These are phyloP conservation scores for Nymphaea colorata DNA, from an alignment of 164 flowering plant genomes.

Conservation along the genomic window DNA sequence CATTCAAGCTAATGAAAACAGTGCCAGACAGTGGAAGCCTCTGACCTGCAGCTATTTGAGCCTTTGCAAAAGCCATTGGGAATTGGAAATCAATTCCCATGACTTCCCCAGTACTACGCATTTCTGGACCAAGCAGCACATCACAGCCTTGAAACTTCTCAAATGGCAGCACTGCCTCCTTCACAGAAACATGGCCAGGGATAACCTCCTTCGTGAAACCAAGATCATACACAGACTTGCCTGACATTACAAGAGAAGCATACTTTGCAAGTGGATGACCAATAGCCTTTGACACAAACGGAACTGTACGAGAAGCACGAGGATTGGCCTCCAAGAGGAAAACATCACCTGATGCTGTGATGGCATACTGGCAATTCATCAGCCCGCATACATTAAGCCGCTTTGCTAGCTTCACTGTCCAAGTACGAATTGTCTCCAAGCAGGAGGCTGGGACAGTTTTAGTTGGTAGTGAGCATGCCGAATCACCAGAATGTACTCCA, in stretches of 20 bases:
- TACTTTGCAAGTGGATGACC: slow-evolving; percentile 94
- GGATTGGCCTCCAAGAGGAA: slow-evolving; percentile 93
- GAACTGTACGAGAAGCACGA: slow-evolving; percentile 90
- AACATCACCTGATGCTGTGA: slow-evolving; percentile 62
- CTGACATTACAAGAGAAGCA: slow-evolving; percentile 91
- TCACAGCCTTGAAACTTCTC: slow-evolving; percentile 92
- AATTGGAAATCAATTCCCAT: slow-evolving; percentile 76
- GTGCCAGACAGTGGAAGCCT: slow-evolving; percentile 72
- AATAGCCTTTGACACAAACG: slow-evolving; percentile 93
- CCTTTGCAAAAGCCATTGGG: slow-evolving; percentile 77
- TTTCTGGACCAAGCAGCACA: slow-evolving; percentile 88
- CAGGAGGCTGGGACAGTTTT: slow-evolving; percentile 54
- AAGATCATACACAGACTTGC: slow-evolving; percentile 60
- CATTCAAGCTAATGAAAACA: slow-evolving; percentile 76
- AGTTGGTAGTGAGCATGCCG: slow-evolving; percentile 82
- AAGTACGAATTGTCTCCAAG: slow-evolving; percentile 64
- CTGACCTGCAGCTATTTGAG: slow-evolving; percentile 94
- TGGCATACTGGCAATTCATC: slow-evolving; percentile 96
- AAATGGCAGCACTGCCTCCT: slow-evolving; percentile 92
- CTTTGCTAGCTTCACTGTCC: slow-evolving; percentile 75
- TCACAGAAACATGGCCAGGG: slow-evolving; percentile 73
- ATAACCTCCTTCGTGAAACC: slow-evolving; percentile 65
- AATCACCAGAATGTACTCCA: slow-evolving; percentile 91
- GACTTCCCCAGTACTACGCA: slow-evolving; percentile 97
- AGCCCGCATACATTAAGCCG: slow-evolving; percentile 81